Base-by-base conservation (phyloP, 164 flowering plant genomes). In the Kalanchoe fedtschenkoi region DNA sequence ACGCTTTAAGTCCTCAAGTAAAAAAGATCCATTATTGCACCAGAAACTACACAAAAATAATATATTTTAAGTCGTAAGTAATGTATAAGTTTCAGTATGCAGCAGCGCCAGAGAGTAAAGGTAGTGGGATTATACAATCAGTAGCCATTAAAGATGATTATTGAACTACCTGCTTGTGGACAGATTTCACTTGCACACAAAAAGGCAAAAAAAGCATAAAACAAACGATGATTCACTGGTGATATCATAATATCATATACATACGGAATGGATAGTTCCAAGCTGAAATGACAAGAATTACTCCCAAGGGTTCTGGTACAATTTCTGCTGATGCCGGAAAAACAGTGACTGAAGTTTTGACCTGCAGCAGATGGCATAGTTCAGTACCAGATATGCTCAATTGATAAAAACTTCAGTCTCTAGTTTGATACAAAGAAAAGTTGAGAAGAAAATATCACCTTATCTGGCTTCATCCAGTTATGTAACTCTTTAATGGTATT, bases 241-340 rank as follows among this genome's bases (percentile, higher is more conserved):
- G 43, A 58, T 59, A 56, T 51, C 55, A 9, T 24, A 16, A 51
- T 24, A 9, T 51, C 9, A 16, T 17, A 26, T 9, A 78, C 88
- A 53, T 81, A 86, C 92, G 69, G 61, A 86, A 65, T 43, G 92
- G 92, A 71, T 76, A 86, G 70, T 86, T 86, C 92, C 92, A 86
- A 24, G 92, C 62, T 43, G 92, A 82, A 65, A 86, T 84, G 66
- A 86, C 64, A 71, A 86, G 60, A 28, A 82, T 80, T 57, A 82
- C 79, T 30, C 92, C 92, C 34, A 86, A 68, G 29, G 92, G 92
- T 70, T 86, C 92, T 17, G 87, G 70, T 37, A 86, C 82, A 60
- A 86, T 81, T 76, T 83, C 85, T 42, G 92, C 87, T 29, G 85
- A 78, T 21, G 89, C 79, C 24, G 92, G 92, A 65, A 43, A 76